Conservation (phyloP, 257 asterid species). For the Solanum clarkiae region DNA sequence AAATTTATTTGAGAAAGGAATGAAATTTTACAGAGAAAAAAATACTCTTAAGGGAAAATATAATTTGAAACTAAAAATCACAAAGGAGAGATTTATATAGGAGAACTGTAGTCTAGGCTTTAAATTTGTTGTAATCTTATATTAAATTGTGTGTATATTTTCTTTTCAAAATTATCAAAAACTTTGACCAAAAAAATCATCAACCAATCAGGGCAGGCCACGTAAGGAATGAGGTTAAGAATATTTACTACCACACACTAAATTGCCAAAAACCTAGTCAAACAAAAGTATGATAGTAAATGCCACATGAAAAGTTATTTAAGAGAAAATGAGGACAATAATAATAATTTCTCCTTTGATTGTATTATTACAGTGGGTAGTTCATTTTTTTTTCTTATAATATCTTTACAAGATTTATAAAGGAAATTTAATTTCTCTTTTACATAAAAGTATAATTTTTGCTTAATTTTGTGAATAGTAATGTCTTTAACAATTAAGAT, state of each 20-base stretch:
- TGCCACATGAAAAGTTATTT: not conserved
- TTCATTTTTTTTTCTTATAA: not conserved
- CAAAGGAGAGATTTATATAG: not conserved
- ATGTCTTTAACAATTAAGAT: not conserved
- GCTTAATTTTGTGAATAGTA: not conserved
- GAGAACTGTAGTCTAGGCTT: not conserved
- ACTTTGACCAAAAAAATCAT: not conserved
- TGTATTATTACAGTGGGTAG: too few relatives aligned
- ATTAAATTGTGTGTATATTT: not conserved
- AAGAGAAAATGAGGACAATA: not conserved
- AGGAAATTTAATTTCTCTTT: not conserved
- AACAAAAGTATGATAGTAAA: not conserved
- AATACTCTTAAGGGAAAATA: not conserved
- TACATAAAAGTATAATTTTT: not conserved
- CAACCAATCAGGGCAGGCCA: not conserved
- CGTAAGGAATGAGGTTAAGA: not conserved
- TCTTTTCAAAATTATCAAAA: not conserved
- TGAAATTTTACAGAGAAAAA: not conserved
- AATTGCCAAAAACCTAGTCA: slow-evolving; percentile 6
- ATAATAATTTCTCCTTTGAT: not conserved
- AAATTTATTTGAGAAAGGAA: not conserved
- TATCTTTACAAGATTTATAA: not conserved
- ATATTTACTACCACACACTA: not conserved
- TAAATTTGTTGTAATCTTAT: not conserved
- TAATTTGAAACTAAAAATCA: not conserved